Evolutionary conservation across 495 filamentous ascomycete genomes (phyloP), one percentile per base, ranked within the genome.

Genomic region (Penicillium diatomitis): DNA sequence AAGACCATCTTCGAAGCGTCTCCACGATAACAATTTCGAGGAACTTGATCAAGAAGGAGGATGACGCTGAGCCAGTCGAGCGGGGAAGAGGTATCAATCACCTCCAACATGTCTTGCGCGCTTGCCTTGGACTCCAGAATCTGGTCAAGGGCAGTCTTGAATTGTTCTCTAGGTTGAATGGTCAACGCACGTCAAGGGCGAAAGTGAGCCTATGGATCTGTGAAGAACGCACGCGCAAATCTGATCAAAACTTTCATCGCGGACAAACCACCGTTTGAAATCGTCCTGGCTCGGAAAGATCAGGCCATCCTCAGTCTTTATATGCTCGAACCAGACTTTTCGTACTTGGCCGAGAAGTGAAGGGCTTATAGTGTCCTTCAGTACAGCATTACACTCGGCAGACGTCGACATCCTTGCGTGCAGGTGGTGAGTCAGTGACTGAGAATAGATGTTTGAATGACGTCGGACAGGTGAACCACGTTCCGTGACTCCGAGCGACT

Each of bases 1-100:
- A 64, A 68, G 2, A 65, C 65, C 3, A 60, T 8, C 40, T 58
- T 65, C 4, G 65, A 54, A 11, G 59, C 55, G 8, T 47, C 46
- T 10, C 58, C 63, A 7, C 65, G 57, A 51, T 61, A 64, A 54
- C 65, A 68, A 42, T 68, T 68, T 4, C 65, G 58, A 7, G 65
- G 48, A 5, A 66, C 40, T 27, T 68, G 65, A 30, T 68, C 65
- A 12, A 68, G 48, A 1, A 68, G 51, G 10, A 68, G 28, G 6
- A 66, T 39, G 2, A 63, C 41, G 27, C 50, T 54, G 4, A 68
- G 52, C 63, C 63, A 68, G 8, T 52, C 48, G 1, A 58, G 38
- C 0, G 61, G 51, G 0, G 55, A 56, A 4, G 39, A 46, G 6
- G 52, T 49, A 20, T 56, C 56, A 3, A 64, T 41, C 12, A 53